A percentile compares a stretch with the other conserved stretches of the same genome.
phyloP scores from a whole-genome alignment of 202 grass and related monocot genomes.

The Saccharum hybrid region DNA sequence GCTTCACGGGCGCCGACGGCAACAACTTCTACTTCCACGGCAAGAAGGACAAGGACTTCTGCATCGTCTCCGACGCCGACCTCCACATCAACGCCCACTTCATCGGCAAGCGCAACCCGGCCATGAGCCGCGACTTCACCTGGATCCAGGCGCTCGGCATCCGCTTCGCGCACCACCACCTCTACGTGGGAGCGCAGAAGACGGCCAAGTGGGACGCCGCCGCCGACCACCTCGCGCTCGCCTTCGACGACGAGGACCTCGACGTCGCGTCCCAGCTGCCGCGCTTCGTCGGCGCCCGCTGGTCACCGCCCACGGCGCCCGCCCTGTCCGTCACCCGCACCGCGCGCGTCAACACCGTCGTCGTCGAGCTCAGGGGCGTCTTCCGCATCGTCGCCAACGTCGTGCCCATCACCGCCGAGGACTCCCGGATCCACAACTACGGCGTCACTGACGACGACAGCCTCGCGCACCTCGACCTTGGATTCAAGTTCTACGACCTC shows the following conservation, averaged over 20 bases:
- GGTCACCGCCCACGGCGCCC: slow-evolving; percentile 28
- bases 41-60: slow-evolving; percentile 30
- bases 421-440: slow-evolving; percentile 68
- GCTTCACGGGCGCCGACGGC: not conserved
- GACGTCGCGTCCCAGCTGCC: slow-evolving; percentile 14
- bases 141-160: slow-evolving; percentile 73
- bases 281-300: slow-evolving; percentile 30
- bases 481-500: slow-evolving; percentile 67
- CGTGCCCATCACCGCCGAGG: slow-evolving; percentile 62
- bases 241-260: slow-evolving; percentile 52
- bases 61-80: slow-evolving; percentile 57
- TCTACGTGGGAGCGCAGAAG: slow-evolving; percentile 50
- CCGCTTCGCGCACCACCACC: slow-evolving; percentile 51
- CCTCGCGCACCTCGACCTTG: slow-evolving; percentile 64
- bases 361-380: slow-evolving; percentile 48
- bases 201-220: slow-evolving; percentile 44
- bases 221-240: slow-evolving; percentile 46
- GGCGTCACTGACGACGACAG: slow-evolving; percentile 51
- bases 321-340: slow-evolving; percentile 54
- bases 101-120: slow-evolving; percentile 62
- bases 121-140: slow-evolving; percentile 70
- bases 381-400: slow-evolving; percentile 53
- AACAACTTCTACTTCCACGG: slow-evolving; percentile 13
- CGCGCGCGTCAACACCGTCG: slow-evolving; percentile 40
- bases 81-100: slow-evolving; percentile 76